These are phyloP conservation scores for Posidonia australis DNA, from an alignment of 106 monocot genomes.

Conservation along the genomic window DNA sequence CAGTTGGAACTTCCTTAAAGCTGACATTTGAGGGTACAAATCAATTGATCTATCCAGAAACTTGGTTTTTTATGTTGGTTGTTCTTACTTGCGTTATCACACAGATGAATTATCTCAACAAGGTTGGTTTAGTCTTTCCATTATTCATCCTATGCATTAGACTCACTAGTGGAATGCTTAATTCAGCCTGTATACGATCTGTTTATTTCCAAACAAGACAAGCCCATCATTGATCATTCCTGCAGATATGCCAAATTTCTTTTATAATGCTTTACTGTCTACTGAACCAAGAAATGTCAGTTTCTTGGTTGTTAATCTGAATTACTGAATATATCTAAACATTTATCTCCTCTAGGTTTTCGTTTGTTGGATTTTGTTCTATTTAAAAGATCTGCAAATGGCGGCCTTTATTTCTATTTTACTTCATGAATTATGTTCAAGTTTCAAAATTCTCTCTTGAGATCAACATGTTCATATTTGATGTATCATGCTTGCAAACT, in stretches of 20 bases:
- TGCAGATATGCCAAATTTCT: neutral
- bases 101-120: slow-evolving; percentile 84
- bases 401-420: no score
- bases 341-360: no score
- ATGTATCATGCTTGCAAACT: no score
- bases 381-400: no score
- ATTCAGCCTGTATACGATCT: neutral
- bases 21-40: slow-evolving; percentile 65
- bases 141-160: neutral
- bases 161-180: no score
- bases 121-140: slow-evolving; percentile 22
- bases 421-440: no score
- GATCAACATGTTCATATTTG: no score
- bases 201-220: neutral
- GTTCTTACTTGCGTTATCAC: slow-evolving; percentile 50
- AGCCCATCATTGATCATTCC: neutral
- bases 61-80: slow-evolving; percentile 65
- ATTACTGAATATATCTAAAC: neutral
- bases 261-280: neutral
- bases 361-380: no score
- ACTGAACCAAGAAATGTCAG: neutral
- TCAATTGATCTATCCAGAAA: slow-evolving; percentile 55
- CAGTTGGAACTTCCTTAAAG: slow-evolving; percentile 63
- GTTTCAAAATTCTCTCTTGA: no score
- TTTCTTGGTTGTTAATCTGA: neutral